Evolutionary conservation across 2,329 filamentous ascomycete species (phyloP), one percentile per base, ranked within the genome.

Genomic region (Chaetomium sp.): DNA sequence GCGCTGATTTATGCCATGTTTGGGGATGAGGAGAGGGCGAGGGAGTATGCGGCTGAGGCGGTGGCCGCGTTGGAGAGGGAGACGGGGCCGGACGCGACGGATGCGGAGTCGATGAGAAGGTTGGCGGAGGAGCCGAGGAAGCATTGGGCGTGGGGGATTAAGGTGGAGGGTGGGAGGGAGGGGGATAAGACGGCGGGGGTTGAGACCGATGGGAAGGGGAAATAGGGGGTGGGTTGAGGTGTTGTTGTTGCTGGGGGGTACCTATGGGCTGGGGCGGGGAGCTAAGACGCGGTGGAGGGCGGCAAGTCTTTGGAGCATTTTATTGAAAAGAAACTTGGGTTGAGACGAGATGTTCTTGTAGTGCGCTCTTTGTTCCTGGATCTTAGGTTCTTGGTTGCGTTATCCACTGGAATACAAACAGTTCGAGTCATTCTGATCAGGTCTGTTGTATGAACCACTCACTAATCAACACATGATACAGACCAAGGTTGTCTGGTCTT

Each of bases 1-100:
- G 78, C 78, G 21, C 70, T 79, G n/a, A 76, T 78, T 53, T 77
- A 72, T 45, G 74, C 75, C 12, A 71, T 78, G 59, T 76, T 78
- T 63, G 77, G 74, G 13, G 71, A 75, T 33, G 74, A 74, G 64
- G 70, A 70, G 38, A 70, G 70, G 63, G 73, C 76, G 0, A 68
- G 60, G 1, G 68, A 70, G 60, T 77, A 75, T 63, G 78, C 77
- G 2, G 25, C n/a, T 1, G 57, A 68, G 45, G 78, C 78, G 2
- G 72, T 69, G 1, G 74, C 70, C 6, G 76, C 75, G 10, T 35
- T 78, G 33, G 68, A 67, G 35, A 68, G 74, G 6, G 77, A 79
- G 69, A 70, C 69, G 4, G 77, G 78, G 0, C 68, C 70, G 2
- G 57, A 68, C 0, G 71, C 72, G 0, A 65, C 60, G 3, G 75